Conservation (phyloP, 1,284 basidiomycete species). For the Ceratobasidium theobromae region DNA sequence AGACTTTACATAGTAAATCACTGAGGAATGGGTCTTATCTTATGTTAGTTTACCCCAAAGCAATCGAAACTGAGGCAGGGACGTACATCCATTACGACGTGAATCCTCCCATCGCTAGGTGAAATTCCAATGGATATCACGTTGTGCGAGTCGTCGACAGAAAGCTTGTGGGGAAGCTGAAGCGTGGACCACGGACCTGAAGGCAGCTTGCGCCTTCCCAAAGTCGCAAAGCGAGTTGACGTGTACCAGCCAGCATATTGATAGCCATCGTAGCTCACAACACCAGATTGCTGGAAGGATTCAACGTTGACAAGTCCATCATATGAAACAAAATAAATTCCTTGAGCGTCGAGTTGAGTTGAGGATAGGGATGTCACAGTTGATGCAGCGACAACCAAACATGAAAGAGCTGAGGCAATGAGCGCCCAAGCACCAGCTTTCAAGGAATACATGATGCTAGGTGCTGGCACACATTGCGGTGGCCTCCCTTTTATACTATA, state of each 20-base stretch:
- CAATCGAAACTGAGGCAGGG: not conserved
- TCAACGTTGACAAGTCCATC: slow-evolving; percentile 34
- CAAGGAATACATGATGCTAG: slow-evolving; percentile 1
- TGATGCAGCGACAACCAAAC: not conserved
- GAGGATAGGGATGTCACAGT: slow-evolving; percentile 27
- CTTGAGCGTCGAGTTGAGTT: slow-evolving; percentile 18
- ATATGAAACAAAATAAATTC: slow-evolving; percentile 35
- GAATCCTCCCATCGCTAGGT: slow-evolving; percentile 34
- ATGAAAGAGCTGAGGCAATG: not conserved
- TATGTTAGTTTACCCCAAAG: not conserved
- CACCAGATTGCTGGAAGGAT: slow-evolving; percentile 32
- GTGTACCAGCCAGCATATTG: slow-evolving; percentile 36
- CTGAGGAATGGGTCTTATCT: slow-evolving; percentile 22
- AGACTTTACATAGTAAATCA: slow-evolving; percentile 32
- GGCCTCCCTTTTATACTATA: too few relatives aligned
- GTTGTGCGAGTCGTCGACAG: slow-evolving; percentile 34
- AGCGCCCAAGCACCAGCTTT: not conserved
- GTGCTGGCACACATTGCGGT: too few relatives aligned
- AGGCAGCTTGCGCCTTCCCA: slow-evolving; percentile 31
- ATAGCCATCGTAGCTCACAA: slow-evolving; percentile 33
- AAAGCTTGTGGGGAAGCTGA: slow-evolving; percentile 32
- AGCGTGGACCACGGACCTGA: slow-evolving; percentile 31
- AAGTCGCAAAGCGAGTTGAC: slow-evolving; percentile 29
- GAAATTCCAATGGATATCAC: slow-evolving; percentile 35
- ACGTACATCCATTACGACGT: slow-evolving; percentile 35